Conservation (phyloP, 306 rosid species). For the Erythrophleum fordii region DNA sequence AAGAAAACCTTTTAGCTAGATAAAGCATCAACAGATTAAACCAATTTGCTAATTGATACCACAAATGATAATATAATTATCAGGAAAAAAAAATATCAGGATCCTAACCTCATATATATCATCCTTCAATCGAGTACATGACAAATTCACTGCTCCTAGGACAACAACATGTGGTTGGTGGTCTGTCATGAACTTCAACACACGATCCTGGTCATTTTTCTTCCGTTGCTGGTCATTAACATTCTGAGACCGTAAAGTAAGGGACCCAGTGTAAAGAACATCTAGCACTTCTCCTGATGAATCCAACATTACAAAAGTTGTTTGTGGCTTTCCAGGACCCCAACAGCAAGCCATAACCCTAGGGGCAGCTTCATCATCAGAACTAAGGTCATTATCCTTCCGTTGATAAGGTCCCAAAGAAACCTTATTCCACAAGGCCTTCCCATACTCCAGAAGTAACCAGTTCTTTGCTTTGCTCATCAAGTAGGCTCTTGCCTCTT, state of each 20-base stretch:
- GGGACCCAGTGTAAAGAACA: slow-evolving; percentile 89
- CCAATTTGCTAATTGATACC: not conserved
- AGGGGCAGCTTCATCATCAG: slow-evolving; percentile 94
- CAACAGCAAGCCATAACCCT: slow-evolving; percentile 99
- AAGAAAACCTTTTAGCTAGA: not conserved
- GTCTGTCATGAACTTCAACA: slow-evolving; percentile 96
- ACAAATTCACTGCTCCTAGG: slow-evolving; percentile 91
- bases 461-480: slow-evolving; percentile 78
- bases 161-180: slow-evolving; percentile 99
- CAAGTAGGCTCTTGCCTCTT: slow-evolving; percentile 86
- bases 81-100: slow-evolving; percentile 12
- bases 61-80: not conserved
- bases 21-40: not conserved
- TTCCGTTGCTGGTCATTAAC: slow-evolving; percentile 85
- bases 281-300: slow-evolving; percentile 94
- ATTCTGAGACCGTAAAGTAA: slow-evolving; percentile 83
- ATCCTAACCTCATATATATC: slow-evolving; percentile 90
- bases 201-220: slow-evolving; percentile 92
- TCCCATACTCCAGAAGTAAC: slow-evolving; percentile 89
- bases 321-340: slow-evolving; percentile 97
- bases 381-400: slow-evolving; percentile 80
- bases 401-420: slow-evolving; percentile 94
- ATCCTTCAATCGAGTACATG: slow-evolving; percentile 89
- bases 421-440: slow-evolving; percentile 84
- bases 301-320: slow-evolving; percentile 97